A percentile compares a stretch with the other conserved stretches of the same genome.
These are phyloP conservation scores for Rosa hybrid DNA, from an alignment of 331 rosid species.

Conservation along the genomic window DNA sequence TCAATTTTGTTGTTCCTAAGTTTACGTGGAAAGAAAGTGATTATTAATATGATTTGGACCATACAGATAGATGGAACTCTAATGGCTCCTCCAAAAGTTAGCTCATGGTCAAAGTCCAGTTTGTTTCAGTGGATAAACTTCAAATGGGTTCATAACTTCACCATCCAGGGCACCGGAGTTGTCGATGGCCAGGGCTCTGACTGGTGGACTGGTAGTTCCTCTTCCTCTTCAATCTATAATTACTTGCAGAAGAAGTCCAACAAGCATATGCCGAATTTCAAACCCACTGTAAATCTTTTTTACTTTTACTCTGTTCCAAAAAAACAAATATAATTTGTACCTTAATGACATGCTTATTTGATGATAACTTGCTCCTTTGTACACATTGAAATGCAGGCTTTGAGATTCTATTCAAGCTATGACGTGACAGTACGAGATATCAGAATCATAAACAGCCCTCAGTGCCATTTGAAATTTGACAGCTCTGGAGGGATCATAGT, in stretches of 20 bases:
- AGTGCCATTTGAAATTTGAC: conserved; percentile 91
- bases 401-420: conserved; percentile 80
- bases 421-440: conserved; percentile 57
- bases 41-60: conserved; percentile 21
- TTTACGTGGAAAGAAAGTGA: conserved; percentile 1
- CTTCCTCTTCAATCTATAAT: conserved; percentile 24
- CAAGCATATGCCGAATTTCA: conserved; percentile 45
- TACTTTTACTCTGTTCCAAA: background rate
- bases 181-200: conserved; percentile 80
- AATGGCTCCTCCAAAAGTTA: conserved; percentile 64
- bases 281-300: conserved; percentile 67
- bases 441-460: conserved; percentile 79
- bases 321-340: background rate
- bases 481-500: conserved; percentile 61
- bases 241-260: conserved; percentile 51
- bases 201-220: conserved; percentile 61
- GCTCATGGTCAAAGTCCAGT: conserved; percentile 73
- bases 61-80: conserved; percentile 84
- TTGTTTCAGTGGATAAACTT: conserved; percentile 85
- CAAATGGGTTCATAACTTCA: conserved; percentile 75
- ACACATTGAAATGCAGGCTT: conserved; percentile 51
- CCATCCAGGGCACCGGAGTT: conserved; percentile 78
- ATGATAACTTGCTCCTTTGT: background rate
- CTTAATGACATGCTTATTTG: conserved; percentile 2
- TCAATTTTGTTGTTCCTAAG: background rate